Evolutionary conservation across 352 stramenopile species (phyloP).

Genomic region (Globisporangium carolinianum): DNA sequence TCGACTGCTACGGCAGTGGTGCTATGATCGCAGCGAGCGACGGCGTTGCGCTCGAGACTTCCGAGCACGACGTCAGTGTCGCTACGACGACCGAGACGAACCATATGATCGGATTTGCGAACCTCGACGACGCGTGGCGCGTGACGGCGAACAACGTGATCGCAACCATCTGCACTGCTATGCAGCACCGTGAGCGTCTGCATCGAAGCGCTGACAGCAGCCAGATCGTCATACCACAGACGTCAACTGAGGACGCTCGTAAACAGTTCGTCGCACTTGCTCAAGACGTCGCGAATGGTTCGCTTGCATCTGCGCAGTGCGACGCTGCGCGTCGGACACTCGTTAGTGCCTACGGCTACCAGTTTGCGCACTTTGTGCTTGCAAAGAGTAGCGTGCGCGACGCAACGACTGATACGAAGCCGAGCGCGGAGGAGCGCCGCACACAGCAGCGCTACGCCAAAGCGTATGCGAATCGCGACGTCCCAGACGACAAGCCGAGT

Average conservation of each 20-base stretch:
- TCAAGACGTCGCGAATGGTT: constrained; percentile 16
- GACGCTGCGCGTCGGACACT: constrained; percentile 25
- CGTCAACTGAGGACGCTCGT: too few species aligned
- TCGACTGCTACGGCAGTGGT: not conserved
- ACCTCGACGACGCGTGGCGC: constrained; percentile 36
- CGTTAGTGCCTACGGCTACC: constrained; percentile 38
- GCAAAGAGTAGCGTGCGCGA: constrained; percentile 39
- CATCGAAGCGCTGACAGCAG: not conserved
- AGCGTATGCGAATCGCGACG: constrained; percentile 18
- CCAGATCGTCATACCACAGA: too few species aligned
- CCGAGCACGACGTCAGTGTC: not conserved
- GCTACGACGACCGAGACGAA: not conserved
- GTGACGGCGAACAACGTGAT: constrained; percentile 43
- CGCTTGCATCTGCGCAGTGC: constrained; percentile 13
- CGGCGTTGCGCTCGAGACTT: not conserved
- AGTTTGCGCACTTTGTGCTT: constrained; percentile 37
- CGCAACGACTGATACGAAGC: constrained; percentile 14
- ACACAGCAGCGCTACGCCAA: constrained; percentile 29
- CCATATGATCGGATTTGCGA: constrained; percentile 4
- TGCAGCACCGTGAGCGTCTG: constrained; percentile 5
- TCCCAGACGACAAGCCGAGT: constrained; percentile 38
- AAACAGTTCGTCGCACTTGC: constrained; percentile 10
- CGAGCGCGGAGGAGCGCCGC: constrained; percentile 26
- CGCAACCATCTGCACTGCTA: constrained; percentile 21
- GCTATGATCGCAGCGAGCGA: not conserved